These are phyloP conservation scores for Fraxinus angustifolia DNA, from an alignment of 305 asterid genomes.

Conservation along the genomic window DNA sequence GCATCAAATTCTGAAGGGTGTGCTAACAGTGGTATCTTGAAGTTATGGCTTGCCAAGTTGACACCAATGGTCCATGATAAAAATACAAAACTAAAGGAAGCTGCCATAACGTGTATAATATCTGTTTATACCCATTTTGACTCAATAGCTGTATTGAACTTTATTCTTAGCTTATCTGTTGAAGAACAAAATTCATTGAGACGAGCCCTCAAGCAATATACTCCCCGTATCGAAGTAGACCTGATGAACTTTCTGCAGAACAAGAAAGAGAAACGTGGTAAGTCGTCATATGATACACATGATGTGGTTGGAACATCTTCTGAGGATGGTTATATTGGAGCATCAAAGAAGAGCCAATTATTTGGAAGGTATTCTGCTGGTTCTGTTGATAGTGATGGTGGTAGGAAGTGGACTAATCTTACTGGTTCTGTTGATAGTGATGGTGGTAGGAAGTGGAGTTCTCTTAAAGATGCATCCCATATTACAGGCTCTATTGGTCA, in stretches of 20 bases:
- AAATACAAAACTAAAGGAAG: conserved; percentile 88
- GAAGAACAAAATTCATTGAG: conserved; percentile 95
- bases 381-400: conserved; percentile 81
- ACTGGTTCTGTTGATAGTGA: conserved; percentile 92
- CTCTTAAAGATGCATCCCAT: conserved; percentile 34
- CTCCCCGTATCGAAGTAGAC: conserved; percentile 98
- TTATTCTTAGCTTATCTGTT: conserved; percentile 85
- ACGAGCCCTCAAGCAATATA: conserved; percentile 90
- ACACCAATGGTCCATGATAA: conserved; percentile 84
- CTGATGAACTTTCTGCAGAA: conserved; percentile 87
- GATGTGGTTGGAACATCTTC: conserved; percentile 84
- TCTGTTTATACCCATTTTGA: conserved; percentile 87
- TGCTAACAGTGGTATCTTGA: conserved; percentile 81
- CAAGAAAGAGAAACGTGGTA: conserved; percentile 93
- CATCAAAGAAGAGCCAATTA: conserved; percentile 59
- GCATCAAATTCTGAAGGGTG: conserved; percentile 77
- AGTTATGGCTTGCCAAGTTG: conserved; percentile 94
- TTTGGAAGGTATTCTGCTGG: conserved; percentile 90
- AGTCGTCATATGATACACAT: conserved; percentile 75
- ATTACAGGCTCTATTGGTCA: conserved; percentile 46
- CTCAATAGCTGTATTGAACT: conserved; percentile 70
- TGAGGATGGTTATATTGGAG: conserved; percentile 79
- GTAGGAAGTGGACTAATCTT: conserved; percentile 83
- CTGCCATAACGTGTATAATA: conserved; percentile 83
- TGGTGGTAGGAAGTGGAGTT: conserved; percentile 88